A percentile compares a stretch with the other conserved stretches of the same genome.
phyloP scores from a whole-genome alignment of 768 basidiomycete genomes.

The Hygrophorus russula region DNA sequence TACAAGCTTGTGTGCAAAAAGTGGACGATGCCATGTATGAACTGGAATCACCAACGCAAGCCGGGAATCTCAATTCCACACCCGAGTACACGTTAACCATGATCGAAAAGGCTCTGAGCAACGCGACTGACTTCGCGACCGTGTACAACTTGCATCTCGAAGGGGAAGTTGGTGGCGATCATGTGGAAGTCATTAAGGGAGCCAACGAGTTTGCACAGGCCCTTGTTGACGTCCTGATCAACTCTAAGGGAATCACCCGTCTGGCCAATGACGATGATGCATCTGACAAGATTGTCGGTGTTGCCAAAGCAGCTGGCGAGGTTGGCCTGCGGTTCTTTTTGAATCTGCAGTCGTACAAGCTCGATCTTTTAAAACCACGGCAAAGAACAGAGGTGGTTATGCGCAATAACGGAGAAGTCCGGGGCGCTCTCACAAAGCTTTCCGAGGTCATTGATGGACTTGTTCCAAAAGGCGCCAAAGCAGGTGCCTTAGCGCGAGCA shows the following conservation, averaged over 20 bases:
- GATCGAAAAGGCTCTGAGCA: constrained; percentile 94
- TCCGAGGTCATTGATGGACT: constrained; percentile 82
- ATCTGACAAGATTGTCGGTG: constrained; percentile 76
- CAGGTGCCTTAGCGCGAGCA: constrained; percentile 55
- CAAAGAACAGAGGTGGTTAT: constrained; percentile 82
- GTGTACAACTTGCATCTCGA: constrained; percentile 86
- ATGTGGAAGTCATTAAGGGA: constrained; percentile 96
- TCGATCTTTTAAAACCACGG: constrained; percentile 63
- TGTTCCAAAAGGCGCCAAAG: constrained; percentile 72
- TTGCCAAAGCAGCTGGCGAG: constrained; percentile 82
- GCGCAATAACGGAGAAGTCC: constrained; percentile 81
- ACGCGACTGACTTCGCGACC: constrained; percentile 92
- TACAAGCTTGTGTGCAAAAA: constrained; percentile 93
- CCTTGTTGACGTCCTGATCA: constrained; percentile 82
- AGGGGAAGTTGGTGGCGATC: constrained; percentile 81
- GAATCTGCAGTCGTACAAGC: constrained; percentile 91
- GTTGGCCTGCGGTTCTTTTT: constrained; percentile 87
- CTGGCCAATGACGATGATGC: constrained; percentile 86
- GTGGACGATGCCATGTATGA: constrained; percentile 97
- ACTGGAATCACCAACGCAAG: constrained; percentile 89
- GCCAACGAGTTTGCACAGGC: constrained; percentile 96
- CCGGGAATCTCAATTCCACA: constrained; percentile 93
- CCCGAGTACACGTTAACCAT: constrained; percentile 97
- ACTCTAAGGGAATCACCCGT: constrained; percentile 92
- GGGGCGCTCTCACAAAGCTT: constrained; percentile 71